Evolutionary conservation across 164 flowering plant species (phyloP).

Genomic region (Saururus chinensis): DNA sequence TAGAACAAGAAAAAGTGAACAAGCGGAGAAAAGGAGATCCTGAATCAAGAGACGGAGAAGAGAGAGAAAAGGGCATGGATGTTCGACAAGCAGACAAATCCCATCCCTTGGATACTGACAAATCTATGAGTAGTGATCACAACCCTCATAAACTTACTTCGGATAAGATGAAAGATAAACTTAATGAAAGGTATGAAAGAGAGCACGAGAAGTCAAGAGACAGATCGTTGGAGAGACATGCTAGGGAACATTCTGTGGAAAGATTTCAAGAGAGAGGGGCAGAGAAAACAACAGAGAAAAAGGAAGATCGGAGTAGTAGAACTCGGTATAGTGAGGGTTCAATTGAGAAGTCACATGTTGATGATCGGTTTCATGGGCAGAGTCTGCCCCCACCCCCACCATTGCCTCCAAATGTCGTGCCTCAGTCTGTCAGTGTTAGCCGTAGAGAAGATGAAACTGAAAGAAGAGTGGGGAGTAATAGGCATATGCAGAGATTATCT

Average conservation of each 20-base stretch:
- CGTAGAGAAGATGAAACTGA: constrained; percentile 86
- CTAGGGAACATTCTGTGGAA: constrained; percentile 80
- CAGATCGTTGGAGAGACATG: constrained; percentile 77
- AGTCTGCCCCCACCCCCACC: constrained; percentile 98
- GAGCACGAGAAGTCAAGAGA: constrained; percentile 73
- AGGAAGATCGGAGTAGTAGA: constrained; percentile 64
- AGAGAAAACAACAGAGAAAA: constrained; percentile 49
- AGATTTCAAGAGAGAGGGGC: constrained; percentile 45
- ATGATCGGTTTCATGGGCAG: constrained; percentile 80
- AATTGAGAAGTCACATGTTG: constrained; percentile 51
- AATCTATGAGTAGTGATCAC: constrained; percentile 43
- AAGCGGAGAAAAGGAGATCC: constrained; percentile 83
- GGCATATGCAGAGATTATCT: constrained; percentile 78
- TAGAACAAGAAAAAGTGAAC: constrained; percentile 55
- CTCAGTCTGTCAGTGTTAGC: constrained; percentile 58
- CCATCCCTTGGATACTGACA: constrained; percentile 38
- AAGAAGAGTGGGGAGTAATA: constrained; percentile 57
- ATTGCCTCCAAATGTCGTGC: constrained; percentile 68
- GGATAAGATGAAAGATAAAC: constrained; percentile 73
- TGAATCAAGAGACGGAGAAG: constrained; percentile 58
- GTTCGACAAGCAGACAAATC: constrained; percentile 27
- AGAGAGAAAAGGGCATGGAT: constrained; percentile 54
- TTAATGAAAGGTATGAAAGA: constrained; percentile 62
- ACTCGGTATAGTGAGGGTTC: constrained; percentile 41
- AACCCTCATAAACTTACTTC: constrained; percentile 21